Conservation (phyloP, 306 rosid genomes). For the Malus orientalis region DNA sequence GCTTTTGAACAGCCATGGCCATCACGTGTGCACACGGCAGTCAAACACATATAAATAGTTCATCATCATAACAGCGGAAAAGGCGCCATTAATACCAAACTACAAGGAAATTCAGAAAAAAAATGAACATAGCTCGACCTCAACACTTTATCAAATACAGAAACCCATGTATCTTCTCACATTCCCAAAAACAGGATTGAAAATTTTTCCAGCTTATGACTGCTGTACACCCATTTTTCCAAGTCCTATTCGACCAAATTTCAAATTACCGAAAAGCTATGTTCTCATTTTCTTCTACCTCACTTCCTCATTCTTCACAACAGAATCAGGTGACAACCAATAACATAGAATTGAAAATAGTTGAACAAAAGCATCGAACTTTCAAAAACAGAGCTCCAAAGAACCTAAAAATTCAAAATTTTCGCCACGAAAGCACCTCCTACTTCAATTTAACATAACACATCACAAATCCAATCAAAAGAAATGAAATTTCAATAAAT, state of each 20-base stretch:
- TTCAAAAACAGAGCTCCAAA: neutral
- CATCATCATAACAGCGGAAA: conserved; percentile 6
- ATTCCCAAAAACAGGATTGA: neutral
- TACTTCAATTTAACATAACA: neutral
- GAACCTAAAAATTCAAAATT: neutral
- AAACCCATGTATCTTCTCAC: neutral
- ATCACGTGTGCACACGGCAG: conserved; percentile 96
- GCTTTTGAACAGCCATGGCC: conserved; percentile 99
- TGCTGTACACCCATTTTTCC: neutral
- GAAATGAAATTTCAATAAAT: neutral
- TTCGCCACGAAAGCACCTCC: neutral
- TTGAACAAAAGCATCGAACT: neutral
- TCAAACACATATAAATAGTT: conserved; percentile 2
- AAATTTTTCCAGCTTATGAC: neutral
- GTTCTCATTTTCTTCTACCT: neutral
- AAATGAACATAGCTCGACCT: neutral
- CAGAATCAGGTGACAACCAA: neutral
- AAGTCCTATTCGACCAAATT: neutral
- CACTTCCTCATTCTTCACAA: neutral
- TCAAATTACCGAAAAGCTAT: neutral
- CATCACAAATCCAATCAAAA: neutral
- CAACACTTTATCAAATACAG: neutral
- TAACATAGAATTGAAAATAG: neutral
- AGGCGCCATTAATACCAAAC: neutral
- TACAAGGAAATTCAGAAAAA: neutral